phyloP scores from a whole-genome alignment of 352 stramenopile species.

The Phytopythium oedochilum region DNA sequence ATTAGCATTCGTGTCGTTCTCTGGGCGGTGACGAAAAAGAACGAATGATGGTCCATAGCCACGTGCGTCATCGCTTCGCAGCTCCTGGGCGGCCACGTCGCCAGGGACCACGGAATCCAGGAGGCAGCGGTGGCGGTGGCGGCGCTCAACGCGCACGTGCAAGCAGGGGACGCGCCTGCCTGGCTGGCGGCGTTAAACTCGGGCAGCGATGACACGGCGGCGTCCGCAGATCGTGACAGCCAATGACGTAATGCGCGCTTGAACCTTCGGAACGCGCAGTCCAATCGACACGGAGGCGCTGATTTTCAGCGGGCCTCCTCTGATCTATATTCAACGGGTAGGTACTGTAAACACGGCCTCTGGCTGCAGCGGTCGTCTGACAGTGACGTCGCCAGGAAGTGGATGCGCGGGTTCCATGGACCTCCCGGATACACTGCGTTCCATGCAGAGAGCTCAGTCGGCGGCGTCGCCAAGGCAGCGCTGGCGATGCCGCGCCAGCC shows the following conservation, averaged over 20 bases:
- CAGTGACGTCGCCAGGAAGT: background rate
- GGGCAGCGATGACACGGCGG: background rate
- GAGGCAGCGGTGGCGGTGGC: too few species aligned
- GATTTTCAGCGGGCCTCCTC: background rate
- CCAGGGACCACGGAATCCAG: too few species aligned
- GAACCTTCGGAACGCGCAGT: conserved; percentile 3
- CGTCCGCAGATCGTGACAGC: background rate
- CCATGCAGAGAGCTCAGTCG: background rate
- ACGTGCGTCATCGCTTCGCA: conserved; percentile 2
- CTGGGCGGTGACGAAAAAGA: background rate
- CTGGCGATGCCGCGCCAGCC: conserved; percentile 21
- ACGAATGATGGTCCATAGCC: background rate
- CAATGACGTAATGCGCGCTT: conserved; percentile 6
- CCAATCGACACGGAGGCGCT: background rate
- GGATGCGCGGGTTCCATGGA: background rate
- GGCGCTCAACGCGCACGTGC: background rate
- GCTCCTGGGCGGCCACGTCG: too few species aligned
- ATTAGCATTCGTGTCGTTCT: too few species aligned
- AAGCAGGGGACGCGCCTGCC: background rate
- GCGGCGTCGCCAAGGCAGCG: background rate
- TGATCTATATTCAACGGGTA: too few species aligned
- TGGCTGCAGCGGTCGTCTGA: too few species aligned
- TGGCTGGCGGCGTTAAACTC: background rate
- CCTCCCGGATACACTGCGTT: too few species aligned
- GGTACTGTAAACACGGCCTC: too few species aligned